A percentile compares a stretch with the other conserved stretches of the same genome.
Evolutionary conservation across 352 stramenopile genomes (phyloP).

Genomic region (Phytophthora palmivora): DNA sequence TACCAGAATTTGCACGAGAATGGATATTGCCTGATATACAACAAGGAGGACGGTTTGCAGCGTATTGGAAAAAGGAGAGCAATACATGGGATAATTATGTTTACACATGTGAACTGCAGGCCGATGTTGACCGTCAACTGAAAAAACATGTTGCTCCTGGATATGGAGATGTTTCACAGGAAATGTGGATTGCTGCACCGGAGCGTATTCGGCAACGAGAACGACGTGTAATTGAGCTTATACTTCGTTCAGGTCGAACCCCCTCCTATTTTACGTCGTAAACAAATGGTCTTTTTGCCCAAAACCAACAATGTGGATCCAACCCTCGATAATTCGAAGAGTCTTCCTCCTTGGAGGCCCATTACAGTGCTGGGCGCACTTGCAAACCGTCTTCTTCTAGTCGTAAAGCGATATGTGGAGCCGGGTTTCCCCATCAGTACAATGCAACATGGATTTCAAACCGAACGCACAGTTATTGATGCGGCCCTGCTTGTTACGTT

Average conservation of each 20-base stretch:
- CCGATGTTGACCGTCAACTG: background rate
- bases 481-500: background rate
- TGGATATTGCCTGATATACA: conserved; percentile 1
- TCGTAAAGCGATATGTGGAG: conserved; percentile 10
- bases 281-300: conserved; percentile 8
- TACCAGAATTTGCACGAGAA: background rate
- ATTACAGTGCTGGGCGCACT: background rate
- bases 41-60: background rate
- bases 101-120: conserved; percentile 1
- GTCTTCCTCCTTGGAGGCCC: background rate
- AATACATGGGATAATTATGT: conserved; percentile 2
- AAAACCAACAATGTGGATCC: background rate
- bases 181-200: conserved; percentile 7
- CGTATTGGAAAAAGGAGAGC: background rate
- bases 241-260: background rate
- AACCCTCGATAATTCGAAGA: conserved; percentile 4
- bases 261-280: background rate
- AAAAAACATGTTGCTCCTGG: conserved; percentile 4
- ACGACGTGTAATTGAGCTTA: conserved; percentile 3
- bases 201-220: background rate
- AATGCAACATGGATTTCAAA: conserved; percentile 12
- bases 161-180: background rate
- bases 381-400: background rate
- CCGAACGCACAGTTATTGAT: background rate
- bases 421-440: background rate